A percentile compares a stretch with the other conserved stretches of the same genome.
Evolutionary conservation across 805 yeast genomes (phyloP).

Genomic region (Metschnikowia orientalis): DNA sequence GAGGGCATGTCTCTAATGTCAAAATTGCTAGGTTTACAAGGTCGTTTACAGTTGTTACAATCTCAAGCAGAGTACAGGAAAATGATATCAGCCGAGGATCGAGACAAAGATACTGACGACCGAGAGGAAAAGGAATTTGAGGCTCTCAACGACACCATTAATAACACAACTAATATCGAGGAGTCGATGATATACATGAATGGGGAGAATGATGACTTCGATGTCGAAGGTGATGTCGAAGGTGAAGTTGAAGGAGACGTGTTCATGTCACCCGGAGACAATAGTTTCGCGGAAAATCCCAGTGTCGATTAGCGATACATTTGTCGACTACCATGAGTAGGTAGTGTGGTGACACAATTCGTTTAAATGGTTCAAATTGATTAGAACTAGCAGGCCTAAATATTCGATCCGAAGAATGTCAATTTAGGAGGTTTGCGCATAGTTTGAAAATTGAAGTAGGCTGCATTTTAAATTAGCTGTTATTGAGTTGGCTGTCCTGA

Average conservation of each 20-base stretch:
- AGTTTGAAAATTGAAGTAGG: too few relatives aligned
- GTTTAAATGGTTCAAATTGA: too few relatives aligned
- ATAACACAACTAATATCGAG: slow-evolving; percentile 23
- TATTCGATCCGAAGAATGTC: too few relatives aligned
- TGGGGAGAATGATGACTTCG: slow-evolving; percentile 38
- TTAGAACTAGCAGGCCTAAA: too few relatives aligned
- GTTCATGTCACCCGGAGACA: too few relatives aligned
- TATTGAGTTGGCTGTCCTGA: too few relatives aligned
- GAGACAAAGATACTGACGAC: slow-evolving; percentile 14
- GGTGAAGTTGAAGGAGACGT: slow-evolving; percentile 28
- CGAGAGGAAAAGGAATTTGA: slow-evolving; percentile 17
- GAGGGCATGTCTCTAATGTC: slow-evolving; percentile 58
- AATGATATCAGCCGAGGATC: slow-evolving; percentile 17
- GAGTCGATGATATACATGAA: slow-evolving; percentile 34
- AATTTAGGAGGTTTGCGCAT: too few relatives aligned
- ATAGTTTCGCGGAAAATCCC: too few relatives aligned
- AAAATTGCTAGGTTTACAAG: slow-evolving; percentile 73
- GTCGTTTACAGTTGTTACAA: slow-evolving; percentile 71
- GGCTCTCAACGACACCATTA: slow-evolving; percentile 16
- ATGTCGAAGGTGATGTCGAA: slow-evolving; percentile 14
- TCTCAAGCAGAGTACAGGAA: slow-evolving; percentile 69
- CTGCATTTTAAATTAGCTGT: too few relatives aligned
- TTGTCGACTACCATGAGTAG: too few relatives aligned
- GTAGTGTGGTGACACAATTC: too few relatives aligned
- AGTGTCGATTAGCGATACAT: too few relatives aligned